Evolutionary conservation across 225 moss, liverwort and hornwort genomes (phyloP), one percentile per base, ranked within the genome.

Genomic region (Anthoceros angustus): DNA sequence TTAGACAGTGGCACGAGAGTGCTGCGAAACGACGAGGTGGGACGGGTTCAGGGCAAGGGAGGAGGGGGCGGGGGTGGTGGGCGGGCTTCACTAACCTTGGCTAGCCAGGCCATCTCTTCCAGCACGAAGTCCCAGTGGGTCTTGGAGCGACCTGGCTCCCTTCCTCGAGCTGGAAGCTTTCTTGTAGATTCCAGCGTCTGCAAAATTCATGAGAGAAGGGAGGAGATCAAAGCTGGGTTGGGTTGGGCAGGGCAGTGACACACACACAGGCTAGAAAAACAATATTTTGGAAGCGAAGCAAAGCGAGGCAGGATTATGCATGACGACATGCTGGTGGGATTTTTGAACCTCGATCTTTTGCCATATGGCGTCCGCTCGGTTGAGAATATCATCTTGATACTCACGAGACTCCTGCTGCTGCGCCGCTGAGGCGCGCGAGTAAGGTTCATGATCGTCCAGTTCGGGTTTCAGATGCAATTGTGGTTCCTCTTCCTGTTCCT

Each of bases 81-180:
- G 32, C 32, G 32, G 32, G 32, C 32, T 32, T 32, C 32, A 11
- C 83, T 85, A 84, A 94, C 93, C 91, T 95, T 91, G 18, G 94
- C 86, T 73, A 95, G 80, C 94, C 94, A 95, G 42, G 88, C 67
- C 94, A 95, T 95, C 78, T 95, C 94, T 76, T 91, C 94, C 61
- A 95, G 65, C 55, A 95, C 90, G 67, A 95, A 95, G 76, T 95
- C 94, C 94, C 94, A 95, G 66, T 95, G 94, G 64, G 90, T 83
- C 79, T 95, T 95, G 45, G 83, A 70, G 41, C 94, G 88, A 8
- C 66, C 83, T 60, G 94, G 77, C 75, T 95, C 94, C 78, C 90
- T 95, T 71, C 94, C 82, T 74, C 85, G 88, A 10, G 88, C 65
- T 24, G 83, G 82, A 14, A 85, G 76, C 77, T 84, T 90, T 78